phyloP scores from a whole-genome alignment of 106 monocot genomes.

The Acorus calamus region DNA sequence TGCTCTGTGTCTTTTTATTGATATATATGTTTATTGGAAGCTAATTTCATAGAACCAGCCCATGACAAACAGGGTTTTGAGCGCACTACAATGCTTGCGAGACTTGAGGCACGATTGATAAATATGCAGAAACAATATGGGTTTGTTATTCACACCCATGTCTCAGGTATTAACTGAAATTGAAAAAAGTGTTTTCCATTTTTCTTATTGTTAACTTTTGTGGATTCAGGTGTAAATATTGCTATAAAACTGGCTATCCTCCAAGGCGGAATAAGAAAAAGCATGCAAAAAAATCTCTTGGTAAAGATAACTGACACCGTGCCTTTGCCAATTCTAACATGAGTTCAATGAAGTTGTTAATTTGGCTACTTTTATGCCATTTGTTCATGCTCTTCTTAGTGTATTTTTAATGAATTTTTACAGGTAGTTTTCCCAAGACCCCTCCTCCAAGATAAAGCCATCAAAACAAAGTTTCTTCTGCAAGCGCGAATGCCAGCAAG shows the following conservation, averaged over 20 bases:
- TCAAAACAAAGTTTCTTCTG: conserved; percentile 7
- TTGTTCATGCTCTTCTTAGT: neutral
- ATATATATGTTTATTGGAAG: conserved; percentile 72
- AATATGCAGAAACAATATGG: conserved; percentile 88
- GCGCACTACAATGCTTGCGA: conserved; percentile 74
- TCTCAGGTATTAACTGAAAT: neutral
- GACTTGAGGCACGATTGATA: conserved; percentile 67
- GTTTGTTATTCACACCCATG: conserved; percentile 22
- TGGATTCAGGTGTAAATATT: conserved; percentile 41
- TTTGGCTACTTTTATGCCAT: neutral
- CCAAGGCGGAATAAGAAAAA: conserved; percentile 27
- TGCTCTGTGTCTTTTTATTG: neutral
- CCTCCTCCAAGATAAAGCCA: conserved; percentile 4
- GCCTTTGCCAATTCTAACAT: no score
- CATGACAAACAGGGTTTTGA: conserved; percentile 99
- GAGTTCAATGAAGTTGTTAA: no score
- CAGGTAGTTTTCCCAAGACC: conserved; percentile 23
- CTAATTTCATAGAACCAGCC: conserved; percentile 96
- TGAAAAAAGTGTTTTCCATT: no score
- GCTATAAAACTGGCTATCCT: conserved; percentile 76
- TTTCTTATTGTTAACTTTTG: no score
- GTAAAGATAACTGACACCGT: conserved; percentile 11
- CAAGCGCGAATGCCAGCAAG: neutral
- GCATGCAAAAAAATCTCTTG: conserved; percentile 1
- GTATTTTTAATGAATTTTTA: neutral